Conservation (phyloP, 768 basidiomycete species). For the Pulveroboletus sp. region DNA sequence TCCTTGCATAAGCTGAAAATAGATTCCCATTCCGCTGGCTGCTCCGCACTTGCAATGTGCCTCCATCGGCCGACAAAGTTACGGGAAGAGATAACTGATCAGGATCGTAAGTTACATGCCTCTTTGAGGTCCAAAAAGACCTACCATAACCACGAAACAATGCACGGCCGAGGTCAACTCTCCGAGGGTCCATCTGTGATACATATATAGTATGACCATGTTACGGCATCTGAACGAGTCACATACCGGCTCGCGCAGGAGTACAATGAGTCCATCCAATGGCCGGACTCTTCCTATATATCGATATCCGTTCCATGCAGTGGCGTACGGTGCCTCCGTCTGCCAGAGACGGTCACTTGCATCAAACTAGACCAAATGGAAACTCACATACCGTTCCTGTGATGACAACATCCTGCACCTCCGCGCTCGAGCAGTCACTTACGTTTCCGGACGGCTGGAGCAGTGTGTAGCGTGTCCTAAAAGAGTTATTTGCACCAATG, state of each 20-base stretch:
- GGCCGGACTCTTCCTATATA: conserved; percentile 58
- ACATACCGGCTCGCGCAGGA: conserved; percentile 52
- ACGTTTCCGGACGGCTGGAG: conserved; percentile 13
- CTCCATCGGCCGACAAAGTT: conserved; percentile 53
- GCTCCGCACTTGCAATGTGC: conserved; percentile 30
- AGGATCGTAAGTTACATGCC: conserved; percentile 10
- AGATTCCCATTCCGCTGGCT: conserved; percentile 46
- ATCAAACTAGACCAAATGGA: not conserved
- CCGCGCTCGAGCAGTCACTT: conserved; percentile 11
- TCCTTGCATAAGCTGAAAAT: conserved; percentile 51
- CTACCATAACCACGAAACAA: conserved; percentile 51
- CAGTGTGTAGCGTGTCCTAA: conserved; percentile 40
- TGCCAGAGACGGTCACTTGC: conserved; percentile 17
- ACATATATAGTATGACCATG: conserved; percentile 1
- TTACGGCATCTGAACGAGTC: not conserved
- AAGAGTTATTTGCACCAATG: conserved; percentile 32
- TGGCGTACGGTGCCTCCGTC: conserved; percentile 46
- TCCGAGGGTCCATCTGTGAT: conserved; percentile 22
- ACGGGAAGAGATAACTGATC: conserved; percentile 45
- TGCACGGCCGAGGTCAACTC: conserved; percentile 32
- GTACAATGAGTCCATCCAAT: conserved; percentile 56
- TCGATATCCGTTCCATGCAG: conserved; percentile 56
- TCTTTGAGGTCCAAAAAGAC: not conserved
- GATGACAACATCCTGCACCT: conserved; percentile 47
- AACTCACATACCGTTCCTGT: conserved; percentile 45